phyloP scores from a whole-genome alignment of 2,329 filamentous ascomycete species.

The Orbilia blumenaviensis region DNA sequence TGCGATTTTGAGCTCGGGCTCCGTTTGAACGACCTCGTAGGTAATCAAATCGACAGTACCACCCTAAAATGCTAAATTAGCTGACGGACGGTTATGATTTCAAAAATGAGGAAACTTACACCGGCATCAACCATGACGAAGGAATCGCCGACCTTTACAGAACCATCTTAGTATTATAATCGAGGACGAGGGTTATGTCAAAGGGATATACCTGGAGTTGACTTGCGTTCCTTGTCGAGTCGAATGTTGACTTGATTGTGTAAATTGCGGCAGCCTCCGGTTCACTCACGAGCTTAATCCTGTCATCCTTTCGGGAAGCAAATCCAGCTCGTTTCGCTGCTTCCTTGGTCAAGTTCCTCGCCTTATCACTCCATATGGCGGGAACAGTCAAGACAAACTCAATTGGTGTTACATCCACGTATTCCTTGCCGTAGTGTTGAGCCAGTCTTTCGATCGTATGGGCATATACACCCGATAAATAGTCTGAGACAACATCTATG shows the following conservation, averaged over 20 bases:
- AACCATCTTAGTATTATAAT: neutral
- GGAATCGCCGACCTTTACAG: conserved; percentile 63
- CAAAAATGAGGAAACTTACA: conserved; percentile 62
- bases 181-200: neutral
- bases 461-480: conserved; percentile 64
- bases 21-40: conserved; percentile 79
- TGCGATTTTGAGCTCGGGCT: conserved; percentile 74
- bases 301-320: conserved; percentile 52
- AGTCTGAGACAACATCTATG: conserved; percentile 63
- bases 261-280: conserved; percentile 59
- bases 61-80: conserved; percentile 55
- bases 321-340: conserved; percentile 60
- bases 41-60: conserved; percentile 63
- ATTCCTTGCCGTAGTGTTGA: conserved; percentile 62
- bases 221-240: conserved; percentile 30
- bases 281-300: conserved; percentile 57
- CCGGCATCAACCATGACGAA: conserved; percentile 68
- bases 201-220: conserved; percentile 19
- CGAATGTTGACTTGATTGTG: conserved; percentile 55
- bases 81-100: neutral
- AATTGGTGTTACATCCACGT: conserved; percentile 64
- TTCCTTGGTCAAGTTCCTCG: conserved; percentile 65
- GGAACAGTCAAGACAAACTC: conserved; percentile 69
- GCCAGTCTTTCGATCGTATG: conserved; percentile 65
- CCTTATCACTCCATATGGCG: conserved; percentile 69